Evolutionary conservation across 768 basidiomycete genomes (phyloP).

Genomic region (Kwoniella heveanensis): DNA sequence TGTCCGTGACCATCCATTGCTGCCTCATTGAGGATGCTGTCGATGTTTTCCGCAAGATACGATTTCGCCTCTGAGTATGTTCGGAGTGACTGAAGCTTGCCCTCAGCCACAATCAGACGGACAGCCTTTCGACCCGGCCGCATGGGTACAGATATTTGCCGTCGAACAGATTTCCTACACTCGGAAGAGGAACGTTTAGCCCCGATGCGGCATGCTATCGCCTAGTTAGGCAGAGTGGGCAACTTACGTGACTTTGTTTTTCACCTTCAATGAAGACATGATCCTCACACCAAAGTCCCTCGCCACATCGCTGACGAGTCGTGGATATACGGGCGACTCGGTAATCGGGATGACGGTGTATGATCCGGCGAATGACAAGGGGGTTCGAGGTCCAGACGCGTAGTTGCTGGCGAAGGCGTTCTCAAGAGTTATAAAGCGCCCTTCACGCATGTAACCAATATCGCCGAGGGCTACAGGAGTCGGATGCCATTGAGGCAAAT

Average conservation of each 20-base stretch:
- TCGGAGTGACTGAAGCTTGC: conserved; percentile 69
- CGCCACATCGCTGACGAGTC: conserved; percentile 44
- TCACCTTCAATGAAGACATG: conserved; percentile 62
- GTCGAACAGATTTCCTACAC: conserved; percentile 56
- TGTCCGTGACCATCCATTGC: conserved; percentile 63
- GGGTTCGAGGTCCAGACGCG: neutral
- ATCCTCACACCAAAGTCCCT: conserved; percentile 54
- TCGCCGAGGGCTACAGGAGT: conserved; percentile 1
- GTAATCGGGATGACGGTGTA: neutral
- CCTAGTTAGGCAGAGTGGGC: no score
- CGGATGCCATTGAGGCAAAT: conserved; percentile 12
- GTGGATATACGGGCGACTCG: conserved; percentile 30
- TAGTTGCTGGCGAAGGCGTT: neutral
- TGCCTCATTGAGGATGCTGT: conserved; percentile 63
- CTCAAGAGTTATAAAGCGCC: conserved; percentile 2
- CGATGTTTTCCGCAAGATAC: conserved; percentile 74
- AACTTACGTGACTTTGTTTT: conserved; percentile 34
- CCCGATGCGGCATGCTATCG: no score
- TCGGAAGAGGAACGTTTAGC: no score
- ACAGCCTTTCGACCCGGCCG: conserved; percentile 68
- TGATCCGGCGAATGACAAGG: neutral
- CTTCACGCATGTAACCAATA: conserved; percentile 9
- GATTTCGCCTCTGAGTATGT: conserved; percentile 66
- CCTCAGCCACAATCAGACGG: conserved; percentile 69
- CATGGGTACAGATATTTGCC: conserved; percentile 66